Evolutionary conservation across 176 grass and related monocot genomes (phyloP), one percentile per base, ranked within the genome.

Genomic region (Otatea glauca): DNA sequence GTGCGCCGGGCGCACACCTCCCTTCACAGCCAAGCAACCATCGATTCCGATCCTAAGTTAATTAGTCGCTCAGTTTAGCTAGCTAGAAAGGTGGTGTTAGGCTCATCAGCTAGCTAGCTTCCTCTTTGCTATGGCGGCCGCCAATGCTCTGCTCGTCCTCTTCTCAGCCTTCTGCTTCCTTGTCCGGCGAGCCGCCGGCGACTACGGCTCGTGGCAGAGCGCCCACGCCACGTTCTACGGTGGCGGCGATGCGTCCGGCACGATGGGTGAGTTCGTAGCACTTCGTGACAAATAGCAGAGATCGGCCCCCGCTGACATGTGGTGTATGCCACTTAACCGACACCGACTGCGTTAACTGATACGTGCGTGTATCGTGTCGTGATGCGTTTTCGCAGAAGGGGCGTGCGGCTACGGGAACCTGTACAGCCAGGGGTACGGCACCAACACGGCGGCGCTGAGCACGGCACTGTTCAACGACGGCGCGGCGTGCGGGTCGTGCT

Each of bases 181-280:
- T 21, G 71, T 69, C 72, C 69, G 45, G 9, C 65, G 50, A 0
- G 81, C 87, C 0, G 82, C 86, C 59, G 91, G 39, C 5, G 87
- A 93, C 75, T 91, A 90, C 43, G 88, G 91, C 68, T 16, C 27
- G 2, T 97, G 94, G 94, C 82, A 92, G 84, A 92, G 69, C 80
- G 94, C 92, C 1, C 92, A 94, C 48, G 94, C 94, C 72, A 97
- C 94, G 16, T 97, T 97, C 88, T 97, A 97, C 11, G 94, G 94
- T 60, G 94, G 88, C 49, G 68, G 83, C 70, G 94, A 97, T 54
- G 94, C 94, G 15, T 94, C 94, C 38, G 94, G 94, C 79, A 97
- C 94, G 5, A 97, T 97, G 94, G 94, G 94, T 91, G 3, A 79
- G 72, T 37, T 61, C 60, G 0, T 69, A 47, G n/a, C 34, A 27